Evolutionary conservation across 495 filamentous ascomycete species (phyloP).

Genomic region (Penicillium odoratum): DNA sequence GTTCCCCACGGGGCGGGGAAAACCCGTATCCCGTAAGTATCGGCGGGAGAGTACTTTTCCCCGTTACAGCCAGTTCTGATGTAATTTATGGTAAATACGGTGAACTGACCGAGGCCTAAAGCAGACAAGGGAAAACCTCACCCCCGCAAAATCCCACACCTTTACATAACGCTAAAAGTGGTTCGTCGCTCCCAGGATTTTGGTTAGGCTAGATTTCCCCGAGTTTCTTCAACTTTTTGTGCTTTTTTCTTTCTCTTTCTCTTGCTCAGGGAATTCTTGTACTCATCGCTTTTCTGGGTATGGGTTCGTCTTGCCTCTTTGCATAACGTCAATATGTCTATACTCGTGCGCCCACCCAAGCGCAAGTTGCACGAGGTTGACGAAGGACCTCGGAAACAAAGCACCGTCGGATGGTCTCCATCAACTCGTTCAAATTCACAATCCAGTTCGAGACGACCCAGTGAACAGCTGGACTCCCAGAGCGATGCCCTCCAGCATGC

Average conservation of each 20-base stretch:
- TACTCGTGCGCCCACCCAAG: conserved; percentile 39
- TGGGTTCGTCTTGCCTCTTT: conserved; percentile 10
- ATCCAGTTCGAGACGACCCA: conserved; percentile 19
- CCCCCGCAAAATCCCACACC: conserved; percentile 5
- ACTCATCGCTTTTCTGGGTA: conserved; percentile 5
- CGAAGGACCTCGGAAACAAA: conserved; percentile 29
- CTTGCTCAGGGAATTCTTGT: background rate
- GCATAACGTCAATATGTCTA: conserved; percentile 33
- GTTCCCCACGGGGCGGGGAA: conserved; percentile 7
- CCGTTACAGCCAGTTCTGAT: background rate
- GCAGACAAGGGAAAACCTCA: conserved; percentile 1
- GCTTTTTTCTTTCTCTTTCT: background rate
- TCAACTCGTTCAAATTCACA: conserved; percentile 3
- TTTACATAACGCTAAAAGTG: background rate
- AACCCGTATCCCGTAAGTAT: conserved; percentile 1
- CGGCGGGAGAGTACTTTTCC: conserved; percentile 1
- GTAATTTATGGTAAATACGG: background rate
- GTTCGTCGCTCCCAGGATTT: background rate
- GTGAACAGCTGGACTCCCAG: conserved; percentile 25
- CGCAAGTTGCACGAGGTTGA: conserved; percentile 37
- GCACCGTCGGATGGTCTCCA: background rate
- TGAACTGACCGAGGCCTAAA: background rate
- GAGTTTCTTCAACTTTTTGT: background rate
- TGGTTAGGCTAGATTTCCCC: background rate
- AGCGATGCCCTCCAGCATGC: conserved; percentile 24